These are phyloP conservation scores for Fusarium buxicola DNA, from an alignment of 2,329 filamentous ascomycete genomes.

Conservation along the genomic window DNA sequence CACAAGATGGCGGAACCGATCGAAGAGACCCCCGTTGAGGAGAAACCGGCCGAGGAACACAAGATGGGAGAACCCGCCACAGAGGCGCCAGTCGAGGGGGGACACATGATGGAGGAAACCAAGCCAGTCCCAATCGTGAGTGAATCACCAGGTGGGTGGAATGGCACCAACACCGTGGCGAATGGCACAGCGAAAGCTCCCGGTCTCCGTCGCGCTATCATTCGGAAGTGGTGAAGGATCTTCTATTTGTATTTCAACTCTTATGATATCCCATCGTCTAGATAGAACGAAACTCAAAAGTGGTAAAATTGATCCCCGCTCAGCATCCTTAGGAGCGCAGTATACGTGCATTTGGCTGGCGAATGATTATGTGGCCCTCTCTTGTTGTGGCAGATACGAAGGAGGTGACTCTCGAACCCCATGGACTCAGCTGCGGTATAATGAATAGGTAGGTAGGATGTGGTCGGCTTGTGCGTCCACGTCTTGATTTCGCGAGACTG, in stretches of 20 bases:
- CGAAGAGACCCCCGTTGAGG: not conserved
- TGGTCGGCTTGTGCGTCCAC: no score
- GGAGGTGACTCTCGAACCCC: no score
- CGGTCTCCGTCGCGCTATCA: slow-evolving; percentile 12
- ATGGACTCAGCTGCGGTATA: no score
- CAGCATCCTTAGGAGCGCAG: no score
- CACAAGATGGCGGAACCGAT: not conserved
- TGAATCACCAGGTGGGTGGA: not conserved
- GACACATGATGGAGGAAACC: not conserved
- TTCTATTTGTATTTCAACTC: not conserved
- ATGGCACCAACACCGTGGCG: not conserved
- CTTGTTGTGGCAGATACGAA: no score
- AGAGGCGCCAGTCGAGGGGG: not conserved
- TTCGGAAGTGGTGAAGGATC: slow-evolving; percentile 20
- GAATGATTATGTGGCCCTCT: no score
- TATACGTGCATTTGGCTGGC: no score
- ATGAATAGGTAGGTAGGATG: no score
- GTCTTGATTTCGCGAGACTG: no score
- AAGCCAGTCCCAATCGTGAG: slow-evolving; percentile 8
- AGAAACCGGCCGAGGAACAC: not conserved
- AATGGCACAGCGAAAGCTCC: not conserved
- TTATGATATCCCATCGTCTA: no score
- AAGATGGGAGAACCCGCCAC: not conserved
- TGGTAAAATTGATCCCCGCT: no score
- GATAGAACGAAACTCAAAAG: no score